Evolutionary conservation across 345 rosid genomes (phyloP).

Genomic region (Nephelium lappaceum): DNA sequence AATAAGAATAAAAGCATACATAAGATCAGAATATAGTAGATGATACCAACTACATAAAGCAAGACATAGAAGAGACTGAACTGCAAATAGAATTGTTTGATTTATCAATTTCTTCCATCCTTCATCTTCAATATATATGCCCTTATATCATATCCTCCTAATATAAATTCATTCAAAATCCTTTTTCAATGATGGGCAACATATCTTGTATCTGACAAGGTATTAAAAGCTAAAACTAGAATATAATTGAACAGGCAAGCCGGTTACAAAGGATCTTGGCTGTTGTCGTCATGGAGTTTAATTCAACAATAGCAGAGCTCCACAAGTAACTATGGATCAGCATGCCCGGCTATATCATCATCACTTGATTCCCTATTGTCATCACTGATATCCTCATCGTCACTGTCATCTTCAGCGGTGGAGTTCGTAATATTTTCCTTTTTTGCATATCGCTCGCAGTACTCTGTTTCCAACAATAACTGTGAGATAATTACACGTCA

Average conservation of each 20-base stretch:
- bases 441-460: slow-evolving; percentile 61
- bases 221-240: slow-evolving; percentile 31
- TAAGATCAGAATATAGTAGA: background rate
- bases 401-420: slow-evolving; percentile 40
- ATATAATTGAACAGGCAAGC: slow-evolving; percentile 8
- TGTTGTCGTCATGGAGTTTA: slow-evolving; percentile 4
- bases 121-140: slow-evolving; percentile 4
- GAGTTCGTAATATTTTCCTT: slow-evolving; percentile 45
- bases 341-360: slow-evolving; percentile 65
- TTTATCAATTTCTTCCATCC: slow-evolving; percentile 12
- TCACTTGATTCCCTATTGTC: slow-evolving; percentile 50
- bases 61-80: background rate
- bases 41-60: background rate
- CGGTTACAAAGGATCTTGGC: slow-evolving; percentile 15
- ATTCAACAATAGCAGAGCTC: slow-evolving; percentile 4
- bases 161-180: slow-evolving; percentile 2
- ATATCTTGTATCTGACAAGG: background rate
- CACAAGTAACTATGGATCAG: slow-evolving; percentile 41
- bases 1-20: background rate
- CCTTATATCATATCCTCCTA: slow-evolving; percentile 14
- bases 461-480: slow-evolving; percentile 43
- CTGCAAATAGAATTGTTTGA: slow-evolving; percentile 2
- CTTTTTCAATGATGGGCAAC: slow-evolving; percentile 14
- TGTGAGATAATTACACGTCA: slow-evolving; percentile 7
- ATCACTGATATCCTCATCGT: slow-evolving; percentile 55